A percentile compares a stretch with the other conserved stretches of the same genome.
Conservation (phyloP, 78 protist species). For the Chrysochromulina tobinii region DNA sequence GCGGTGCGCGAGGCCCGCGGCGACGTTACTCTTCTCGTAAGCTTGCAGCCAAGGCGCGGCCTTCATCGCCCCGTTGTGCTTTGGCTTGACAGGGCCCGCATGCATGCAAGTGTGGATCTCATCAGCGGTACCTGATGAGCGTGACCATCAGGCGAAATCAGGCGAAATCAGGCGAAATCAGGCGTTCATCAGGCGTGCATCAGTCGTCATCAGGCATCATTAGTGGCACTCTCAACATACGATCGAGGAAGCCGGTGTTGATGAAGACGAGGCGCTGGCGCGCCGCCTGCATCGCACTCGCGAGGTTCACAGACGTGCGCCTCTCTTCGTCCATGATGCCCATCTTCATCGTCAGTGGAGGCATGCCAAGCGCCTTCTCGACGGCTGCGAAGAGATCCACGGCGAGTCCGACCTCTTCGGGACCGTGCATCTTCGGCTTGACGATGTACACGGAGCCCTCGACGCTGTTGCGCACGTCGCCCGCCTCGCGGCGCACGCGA, state of each 20-base stretch:
- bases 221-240: not conserved
- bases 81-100: slow-evolving; percentile 35
- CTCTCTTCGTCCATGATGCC: slow-evolving; percentile 65
- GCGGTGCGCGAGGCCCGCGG: not conserved
- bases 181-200: no score
- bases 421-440: slow-evolving; percentile 64
- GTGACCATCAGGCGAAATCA: no score
- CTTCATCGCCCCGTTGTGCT: slow-evolving; percentile 17
- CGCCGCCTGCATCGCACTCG: slow-evolving; percentile 17
- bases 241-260: slow-evolving; percentile 57
- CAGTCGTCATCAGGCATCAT: no score
- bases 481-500: not conserved
- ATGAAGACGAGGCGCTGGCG: slow-evolving; percentile 42
- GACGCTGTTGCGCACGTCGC: slow-evolving; percentile 4
- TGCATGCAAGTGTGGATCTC: slow-evolving; percentile 58
- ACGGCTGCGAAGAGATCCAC: slow-evolving; percentile 13
- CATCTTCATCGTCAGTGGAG: slow-evolving; percentile 26
- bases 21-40: slow-evolving; percentile 56
- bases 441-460: slow-evolving; percentile 46
- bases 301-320: slow-evolving; percentile 50
- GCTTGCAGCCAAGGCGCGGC: slow-evolving; percentile 38
- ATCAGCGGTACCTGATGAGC: slow-evolving; percentile 22
- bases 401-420: slow-evolving; percentile 38
- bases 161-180: no score
- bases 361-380: slow-evolving; percentile 36